Evolutionary conservation across 306 rosid species (phyloP), one percentile per base, ranked within the genome.

Genomic region (Glycyrrhiza uralensis): DNA sequence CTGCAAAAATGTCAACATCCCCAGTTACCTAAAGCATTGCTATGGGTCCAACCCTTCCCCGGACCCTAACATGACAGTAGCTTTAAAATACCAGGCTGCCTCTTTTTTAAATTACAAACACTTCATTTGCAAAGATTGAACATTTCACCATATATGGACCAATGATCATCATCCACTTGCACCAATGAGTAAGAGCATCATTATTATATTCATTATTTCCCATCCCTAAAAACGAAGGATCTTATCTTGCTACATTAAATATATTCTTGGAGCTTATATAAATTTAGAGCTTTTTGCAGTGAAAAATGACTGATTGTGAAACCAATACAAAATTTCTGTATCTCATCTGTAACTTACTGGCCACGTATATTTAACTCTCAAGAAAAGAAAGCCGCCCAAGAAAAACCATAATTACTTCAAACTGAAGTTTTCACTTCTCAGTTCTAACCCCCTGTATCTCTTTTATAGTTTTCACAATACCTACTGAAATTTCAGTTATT

Each of bases 1-100:
- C 99, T 95, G 91, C 86, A 84, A 79, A 65, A 64, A 68, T 32
- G 35, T 46, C 36, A 75, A 70, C 67, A 79, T 15, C 42, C 71
- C 69, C 72, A 46, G 22, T 65, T 51, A 58, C 32, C 14, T 72
- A 29, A 79, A 28, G 63, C 44, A 65, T 28, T 39, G 35, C 19
- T 11, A 61, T 5, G 68, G 15, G 8, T 30, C 22, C 39, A 33
- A 2, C 14, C 8, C 14, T 46, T 46, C 45, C 52, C 6, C 20
- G 7, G 8, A 23, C 15, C 33, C 32, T 52, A 52, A 5, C 32
- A 52, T 23, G 17, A 52, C 24, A 9, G 33, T 15, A 52, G 60
- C 33, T 52, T 11, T 47, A 15, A 20, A 9, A 15, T 17, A 51
- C 32, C 7, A 51, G 36, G 7, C 6, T 11, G 13, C 12, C 24